phyloP scores from a whole-genome alignment of 2,329 filamentous ascomycete species.

The Tolypocladium pustulatum region DNA sequence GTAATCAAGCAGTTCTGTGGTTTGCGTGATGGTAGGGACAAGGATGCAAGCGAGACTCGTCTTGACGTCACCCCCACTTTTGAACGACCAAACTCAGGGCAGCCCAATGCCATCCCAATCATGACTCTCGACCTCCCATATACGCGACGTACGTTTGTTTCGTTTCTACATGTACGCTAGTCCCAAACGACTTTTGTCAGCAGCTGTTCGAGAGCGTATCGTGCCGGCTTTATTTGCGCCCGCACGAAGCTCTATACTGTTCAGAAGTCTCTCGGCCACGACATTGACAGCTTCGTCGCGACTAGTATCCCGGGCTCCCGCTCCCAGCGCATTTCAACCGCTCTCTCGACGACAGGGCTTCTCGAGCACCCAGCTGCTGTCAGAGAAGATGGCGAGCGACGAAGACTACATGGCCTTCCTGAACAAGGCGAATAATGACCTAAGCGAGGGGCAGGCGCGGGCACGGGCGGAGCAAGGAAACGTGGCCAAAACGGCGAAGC shows the following conservation, averaged over 20 bases:
- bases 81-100: slow-evolving; percentile 5
- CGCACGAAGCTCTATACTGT: not conserved
- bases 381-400: slow-evolving; percentile 57
- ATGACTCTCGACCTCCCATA: not conserved
- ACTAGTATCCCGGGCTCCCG: not conserved
- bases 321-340: not conserved
- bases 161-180: not conserved
- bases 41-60: not conserved
- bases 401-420: slow-evolving; percentile 77
- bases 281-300: not conserved
- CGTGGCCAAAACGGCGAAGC: slow-evolving; percentile 18
- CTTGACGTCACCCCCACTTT: slow-evolving; percentile 21
- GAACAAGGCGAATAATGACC: slow-evolving; percentile 75
- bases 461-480: slow-evolving; percentile 8
- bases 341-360: slow-evolving; percentile 6
- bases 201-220: not conserved
- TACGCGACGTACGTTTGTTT: not conserved
- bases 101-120: not conserved
- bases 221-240: not conserved
- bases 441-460: slow-evolving; percentile 35
- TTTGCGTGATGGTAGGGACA: not conserved
- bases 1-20: slow-evolving; percentile 4
- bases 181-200: not conserved
- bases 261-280: not conserved
- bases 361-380: slow-evolving; percentile 4